Base-by-base conservation (phyloP, 192 early-diverging fungal species). In the Linnemannia zychae region DNA sequence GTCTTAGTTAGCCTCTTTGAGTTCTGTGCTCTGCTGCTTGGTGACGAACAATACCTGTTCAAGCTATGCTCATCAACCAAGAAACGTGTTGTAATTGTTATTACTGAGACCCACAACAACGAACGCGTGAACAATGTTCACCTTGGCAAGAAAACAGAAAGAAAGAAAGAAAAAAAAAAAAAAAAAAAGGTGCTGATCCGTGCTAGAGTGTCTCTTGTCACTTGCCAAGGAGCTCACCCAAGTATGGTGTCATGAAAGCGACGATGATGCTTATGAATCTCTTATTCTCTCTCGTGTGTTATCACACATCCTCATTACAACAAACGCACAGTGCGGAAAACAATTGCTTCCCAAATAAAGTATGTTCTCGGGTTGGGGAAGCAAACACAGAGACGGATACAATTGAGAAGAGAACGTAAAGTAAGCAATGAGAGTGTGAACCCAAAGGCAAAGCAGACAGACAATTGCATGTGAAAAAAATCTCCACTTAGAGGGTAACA, bases 401-500 rank as follows among this genome's bases (percentile, higher is more conserved):
- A 71, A 38, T 20, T 71, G 69, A 46, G 33, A 33, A 5, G 65
- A 2, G 65, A 28, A 44, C 40, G 9, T 44, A n/a, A n/a, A n/a
- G n/a, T n/a, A n/a, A n/a, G n/a, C n/a, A n/a, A n/a, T n/a, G n/a
- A n/a, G n/a, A 24, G n/a, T 24, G 52, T 57, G 24, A 24, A 1
- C 7, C 46, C 4, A 57, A 4, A 63, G 40, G 40, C 40, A 44
- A 9, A 76, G 67, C 65, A 79, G 33, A 40, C n/a, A 68, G 71
- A 80, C 65, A 67, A 33, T 80, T 20, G 72, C 78, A 80, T 80
- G 78, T 80, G 78, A 74, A 80, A 77, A 78, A 48, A 63, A 28
- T 69, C 67, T 69, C 67, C 67, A 37, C 67, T 69, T 7, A 69
- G 20, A 36, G 40, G n/a, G n/a, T n/a, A n/a, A n/a, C 9, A 44